These are phyloP conservation scores for Paraphoma sp. DNA, from an alignment of 2,329 filamentous ascomycete genomes.

Conservation along the genomic window DNA sequence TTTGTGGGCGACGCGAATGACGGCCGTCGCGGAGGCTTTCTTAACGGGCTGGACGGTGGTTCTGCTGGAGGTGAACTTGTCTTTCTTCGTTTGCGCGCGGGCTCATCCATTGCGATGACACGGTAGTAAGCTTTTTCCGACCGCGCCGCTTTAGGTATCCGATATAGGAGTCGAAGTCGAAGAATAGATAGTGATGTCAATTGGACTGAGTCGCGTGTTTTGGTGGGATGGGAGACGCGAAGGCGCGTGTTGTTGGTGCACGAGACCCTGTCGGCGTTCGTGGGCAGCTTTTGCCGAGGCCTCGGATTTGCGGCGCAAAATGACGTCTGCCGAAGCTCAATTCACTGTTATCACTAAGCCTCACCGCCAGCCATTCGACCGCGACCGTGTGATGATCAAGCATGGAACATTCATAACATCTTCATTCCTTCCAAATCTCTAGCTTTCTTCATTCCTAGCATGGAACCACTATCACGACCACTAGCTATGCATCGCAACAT, in stretches of 20 bases:
- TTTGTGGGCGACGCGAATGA: conserved; percentile 51
- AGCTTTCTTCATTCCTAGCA: conserved; percentile 15
- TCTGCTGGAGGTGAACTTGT: conserved; percentile 39
- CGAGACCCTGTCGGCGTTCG: conserved; percentile 23
- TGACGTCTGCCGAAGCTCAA: conserved; percentile 37
- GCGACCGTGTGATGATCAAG: conserved; percentile 9
- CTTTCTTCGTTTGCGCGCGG: conserved; percentile 43
- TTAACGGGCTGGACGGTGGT: conserved; percentile 30
- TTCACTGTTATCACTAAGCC: conserved; percentile 17
- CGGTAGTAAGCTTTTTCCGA: background rate
- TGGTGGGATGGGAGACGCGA: conserved; percentile 30
- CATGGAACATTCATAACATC: background rate
- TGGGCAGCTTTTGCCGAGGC: conserved; percentile 33
- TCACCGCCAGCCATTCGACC: background rate
- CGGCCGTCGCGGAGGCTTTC: conserved; percentile 41
- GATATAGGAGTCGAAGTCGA: background rate
- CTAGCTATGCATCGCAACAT: conserved; percentile 28
- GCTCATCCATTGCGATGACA: conserved; percentile 36
- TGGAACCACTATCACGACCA: conserved; percentile 19
- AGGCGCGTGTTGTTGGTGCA: conserved; percentile 28
- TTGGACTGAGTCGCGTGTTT: conserved; percentile 1
- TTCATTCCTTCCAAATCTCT: background rate
- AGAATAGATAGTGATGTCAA: background rate
- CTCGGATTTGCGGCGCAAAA: conserved; percentile 32
- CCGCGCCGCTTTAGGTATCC: no score